Evolutionary conservation across 805 yeast species (phyloP).

Genomic region (Brettanomyces bruxellensis): DNA sequence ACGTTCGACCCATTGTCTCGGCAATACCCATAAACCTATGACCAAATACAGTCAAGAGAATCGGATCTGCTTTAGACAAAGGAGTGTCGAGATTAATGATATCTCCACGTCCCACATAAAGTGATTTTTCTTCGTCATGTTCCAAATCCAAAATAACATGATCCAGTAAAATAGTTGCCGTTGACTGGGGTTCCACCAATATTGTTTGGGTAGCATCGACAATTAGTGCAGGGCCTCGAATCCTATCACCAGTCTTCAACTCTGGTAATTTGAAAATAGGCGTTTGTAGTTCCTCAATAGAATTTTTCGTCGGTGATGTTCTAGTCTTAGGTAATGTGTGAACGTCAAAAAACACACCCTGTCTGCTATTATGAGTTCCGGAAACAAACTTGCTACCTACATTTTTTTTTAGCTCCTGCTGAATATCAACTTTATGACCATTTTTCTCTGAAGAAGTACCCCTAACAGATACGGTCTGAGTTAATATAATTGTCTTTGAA

Average conservation of each 20-base stretch:
- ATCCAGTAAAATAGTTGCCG: constrained; percentile 25
- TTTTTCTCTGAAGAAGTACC: constrained; percentile 2
- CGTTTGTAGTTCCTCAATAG: constrained; percentile 15
- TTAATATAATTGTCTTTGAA: not conserved
- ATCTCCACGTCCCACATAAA: constrained; percentile 15
- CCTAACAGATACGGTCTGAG: not conserved
- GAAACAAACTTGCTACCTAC: constrained; percentile 4
- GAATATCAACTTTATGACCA: constrained; percentile 18
- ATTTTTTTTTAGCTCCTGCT: constrained; percentile 20
- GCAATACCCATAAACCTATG: constrained; percentile 44
- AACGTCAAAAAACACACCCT: not conserved
- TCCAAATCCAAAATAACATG: constrained; percentile 24
- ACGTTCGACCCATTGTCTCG: constrained; percentile 37
- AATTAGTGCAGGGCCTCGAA: constrained; percentile 39
- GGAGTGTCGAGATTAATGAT: constrained; percentile 30
- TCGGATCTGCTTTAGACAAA: constrained; percentile 31
- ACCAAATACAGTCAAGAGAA: constrained; percentile 33
- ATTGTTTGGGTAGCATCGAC: constrained; percentile 30
- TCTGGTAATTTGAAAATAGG: constrained; percentile 10
- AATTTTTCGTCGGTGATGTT: constrained; percentile 6
- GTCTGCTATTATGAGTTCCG: not conserved
- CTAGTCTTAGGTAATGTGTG: not conserved
- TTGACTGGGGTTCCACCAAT: constrained; percentile 25
- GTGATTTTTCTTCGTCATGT: constrained; percentile 5
- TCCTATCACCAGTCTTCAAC: constrained; percentile 33